Evolutionary conservation across 805 yeast species (phyloP), one percentile per base, ranked within the genome.

Genomic region (Nakazawaea ishiwadae): DNA sequence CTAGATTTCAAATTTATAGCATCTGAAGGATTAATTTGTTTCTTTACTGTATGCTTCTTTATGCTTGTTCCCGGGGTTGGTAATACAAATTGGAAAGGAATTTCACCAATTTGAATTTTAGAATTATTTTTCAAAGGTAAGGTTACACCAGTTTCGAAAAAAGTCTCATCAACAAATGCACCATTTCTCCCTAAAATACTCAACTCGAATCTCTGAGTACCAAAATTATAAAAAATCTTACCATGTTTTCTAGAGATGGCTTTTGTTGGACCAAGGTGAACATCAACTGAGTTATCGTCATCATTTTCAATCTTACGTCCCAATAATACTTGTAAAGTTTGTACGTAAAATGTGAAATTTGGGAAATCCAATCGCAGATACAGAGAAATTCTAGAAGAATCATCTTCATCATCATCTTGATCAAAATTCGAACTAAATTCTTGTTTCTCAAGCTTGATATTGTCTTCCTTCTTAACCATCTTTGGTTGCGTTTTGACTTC

Each of bases 241-340:
- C 98, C 99, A 62, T 93, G 99, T 45, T 88, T 72, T 56, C 99
- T 68, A 5, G 96, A 88, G 14, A 93, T 88, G 8, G 97, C 95
- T 65, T 93, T 93, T 31, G 90, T 85, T 11, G 86, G 79, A 8
- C 96, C 96, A 33, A 93, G 63, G 65, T 93, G 96, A 32, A 93
- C 96, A 64, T 91, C 99, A 9, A 91, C 86, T 4, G 85, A 75
- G 35, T 37, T 42, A 52, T 84, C 66, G 14, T 57, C 55, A 49
- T 83, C 83, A 42, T 81, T 77, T 52, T 83, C 91, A 8, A 90
- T 84, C 44, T 86, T 75, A 51, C 99, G 73, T n/a, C 99, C 99
- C 33, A 93, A 68, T 7, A 91, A 75, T 1, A 91, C 96, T 60
- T 93, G 97, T 55, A 93, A 71, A 1, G 99, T 93, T 63, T 93